Conservation (phyloP, 2,329 filamentous ascomycete species). For the Amphichorda felina region DNA sequence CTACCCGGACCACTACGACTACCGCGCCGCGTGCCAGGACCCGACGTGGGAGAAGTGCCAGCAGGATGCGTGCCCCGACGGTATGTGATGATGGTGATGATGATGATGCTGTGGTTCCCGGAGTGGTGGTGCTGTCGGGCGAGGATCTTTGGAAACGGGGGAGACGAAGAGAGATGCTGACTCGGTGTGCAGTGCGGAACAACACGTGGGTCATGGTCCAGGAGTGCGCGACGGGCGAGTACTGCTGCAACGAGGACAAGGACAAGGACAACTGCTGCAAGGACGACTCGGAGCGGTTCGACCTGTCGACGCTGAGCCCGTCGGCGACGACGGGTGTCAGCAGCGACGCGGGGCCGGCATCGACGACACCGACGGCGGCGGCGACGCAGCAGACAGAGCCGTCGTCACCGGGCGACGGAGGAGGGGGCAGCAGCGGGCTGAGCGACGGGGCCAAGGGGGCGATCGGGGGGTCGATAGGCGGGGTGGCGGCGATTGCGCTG, state of each 20-base stretch:
- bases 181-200: too few species aligned
- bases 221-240: not conserved
- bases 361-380: not conserved
- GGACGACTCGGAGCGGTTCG: not conserved
- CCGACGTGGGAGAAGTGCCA: too few species aligned
- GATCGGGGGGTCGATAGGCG: constrained; percentile 3
- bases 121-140: not conserved
- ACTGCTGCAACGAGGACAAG: not conserved
- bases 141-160: too few species aligned
- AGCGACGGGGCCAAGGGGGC: not conserved
- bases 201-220: not conserved
- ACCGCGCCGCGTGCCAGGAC: not conserved
- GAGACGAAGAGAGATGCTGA: too few species aligned
- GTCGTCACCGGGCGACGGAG: too few species aligned
- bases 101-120: too few species aligned
- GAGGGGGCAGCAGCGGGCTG: not conserved
- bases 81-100: too few species aligned
- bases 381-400: not conserved
- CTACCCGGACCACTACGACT: not conserved
- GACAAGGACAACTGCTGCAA: not conserved
- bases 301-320: too few species aligned
- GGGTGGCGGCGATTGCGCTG: not conserved
- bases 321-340: too few species aligned
- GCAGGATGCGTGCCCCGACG: too few species aligned
- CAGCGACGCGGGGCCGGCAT: too few species aligned